phyloP scores from a whole-genome alignment of 2,329 filamentous ascomycete species.

The Shiraia bambusicola region DNA sequence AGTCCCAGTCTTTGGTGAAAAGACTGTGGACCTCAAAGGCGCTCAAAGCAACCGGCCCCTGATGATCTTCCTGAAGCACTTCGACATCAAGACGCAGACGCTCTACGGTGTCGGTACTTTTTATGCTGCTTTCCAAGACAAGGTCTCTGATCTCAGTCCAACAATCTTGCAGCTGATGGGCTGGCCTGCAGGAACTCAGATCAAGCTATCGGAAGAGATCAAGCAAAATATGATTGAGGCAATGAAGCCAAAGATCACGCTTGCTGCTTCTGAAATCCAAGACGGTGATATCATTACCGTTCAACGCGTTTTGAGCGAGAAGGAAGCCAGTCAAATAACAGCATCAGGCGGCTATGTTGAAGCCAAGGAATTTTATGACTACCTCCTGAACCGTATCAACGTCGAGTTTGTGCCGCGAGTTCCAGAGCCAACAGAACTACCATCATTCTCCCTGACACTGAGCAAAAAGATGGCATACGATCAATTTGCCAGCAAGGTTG shows the following conservation, averaged over 20 bases:
- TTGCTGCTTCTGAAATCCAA: slow-evolving; percentile 90
- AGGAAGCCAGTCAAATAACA: slow-evolving; percentile 42
- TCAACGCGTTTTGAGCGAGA: slow-evolving; percentile 64
- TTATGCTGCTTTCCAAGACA: slow-evolving; percentile 85
- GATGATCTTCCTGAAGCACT: slow-evolving; percentile 89
- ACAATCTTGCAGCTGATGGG: slow-evolving; percentile 79
- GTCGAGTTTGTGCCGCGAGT: slow-evolving; percentile 74
- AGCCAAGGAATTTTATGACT: slow-evolving; percentile 88
- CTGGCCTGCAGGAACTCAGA: slow-evolving; percentile 74
- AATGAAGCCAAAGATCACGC: slow-evolving; percentile 85
- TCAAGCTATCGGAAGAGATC: slow-evolving; percentile 90
- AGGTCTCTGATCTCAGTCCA: slow-evolving; percentile 79
- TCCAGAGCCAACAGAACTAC: slow-evolving; percentile 57
- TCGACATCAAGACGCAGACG: slow-evolving; percentile 74
- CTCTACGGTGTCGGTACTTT: slow-evolving; percentile 77
- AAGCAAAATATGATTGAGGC: slow-evolving; percentile 96
- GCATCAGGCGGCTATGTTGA: slow-evolving; percentile 58
- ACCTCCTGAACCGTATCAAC: slow-evolving; percentile 78
- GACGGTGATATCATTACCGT: slow-evolving; percentile 97
- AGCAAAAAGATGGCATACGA: slow-evolving; percentile 92
- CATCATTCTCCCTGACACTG: slow-evolving; percentile 72
- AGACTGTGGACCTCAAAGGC: slow-evolving; percentile 57
- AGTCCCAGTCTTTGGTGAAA: slow-evolving; percentile 69
- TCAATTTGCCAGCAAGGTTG: slow-evolving; percentile 79
- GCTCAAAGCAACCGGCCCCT: slow-evolving; percentile 61